A percentile compares a stretch with the other conserved stretches of the same genome.
Evolutionary conservation across 306 rosid genomes (phyloP).

Genomic region (Biancaea sappan): DNA sequence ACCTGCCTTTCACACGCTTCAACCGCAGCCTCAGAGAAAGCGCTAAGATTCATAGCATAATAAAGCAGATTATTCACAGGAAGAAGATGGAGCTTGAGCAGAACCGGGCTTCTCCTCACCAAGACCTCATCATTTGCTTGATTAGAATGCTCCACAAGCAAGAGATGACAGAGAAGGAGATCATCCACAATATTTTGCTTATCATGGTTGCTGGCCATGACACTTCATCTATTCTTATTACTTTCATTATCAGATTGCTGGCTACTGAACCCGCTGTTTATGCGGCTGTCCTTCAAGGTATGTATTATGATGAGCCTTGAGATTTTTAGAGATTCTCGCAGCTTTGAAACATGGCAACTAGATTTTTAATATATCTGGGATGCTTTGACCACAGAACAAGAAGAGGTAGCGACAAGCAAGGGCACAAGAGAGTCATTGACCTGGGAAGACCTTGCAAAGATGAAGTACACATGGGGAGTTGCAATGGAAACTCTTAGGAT

Average conservation of each 20-base stretch:
- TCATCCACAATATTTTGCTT: conserved; percentile 53
- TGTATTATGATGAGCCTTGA: no score
- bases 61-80: conserved; percentile 45
- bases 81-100: conserved; percentile 46
- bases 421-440: conserved; percentile 40
- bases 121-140: no score
- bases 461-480: conserved; percentile 63
- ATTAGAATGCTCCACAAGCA: conserved; percentile 46
- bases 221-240: conserved; percentile 61
- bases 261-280: conserved; percentile 52
- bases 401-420: conserved; percentile 51
- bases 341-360: not conserved
- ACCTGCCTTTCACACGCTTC: no score
- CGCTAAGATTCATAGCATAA: conserved; percentile 44
- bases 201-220: conserved; percentile 79
- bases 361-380: no score
- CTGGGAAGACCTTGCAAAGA: conserved; percentile 57
- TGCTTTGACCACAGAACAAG: conserved; percentile 39
- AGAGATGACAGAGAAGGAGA: conserved; percentile 56
- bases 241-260: conserved; percentile 56
- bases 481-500: conserved; percentile 52
- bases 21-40: conserved; percentile 62
- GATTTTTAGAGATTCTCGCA: not conserved
- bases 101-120: conserved; percentile 41
- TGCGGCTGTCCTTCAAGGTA: no score